Conservation (phyloP, 345 rosid species). For the Syzygium aqueum region DNA sequence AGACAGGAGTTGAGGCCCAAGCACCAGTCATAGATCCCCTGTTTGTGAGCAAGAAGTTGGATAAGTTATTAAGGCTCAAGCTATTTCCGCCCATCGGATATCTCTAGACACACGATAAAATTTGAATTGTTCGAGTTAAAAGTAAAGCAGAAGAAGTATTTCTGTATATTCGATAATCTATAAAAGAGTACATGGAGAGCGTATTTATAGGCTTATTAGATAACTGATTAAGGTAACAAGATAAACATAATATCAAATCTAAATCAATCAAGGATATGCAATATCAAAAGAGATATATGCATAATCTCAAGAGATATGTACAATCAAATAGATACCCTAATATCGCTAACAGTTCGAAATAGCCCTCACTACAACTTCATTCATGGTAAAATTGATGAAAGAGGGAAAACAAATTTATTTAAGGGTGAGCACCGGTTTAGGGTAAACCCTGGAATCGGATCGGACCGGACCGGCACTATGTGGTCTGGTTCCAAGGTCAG, state of each 20-base stretch:
- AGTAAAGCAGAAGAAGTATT: no score
- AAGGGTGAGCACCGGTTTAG: background rate
- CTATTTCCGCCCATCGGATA: background rate
- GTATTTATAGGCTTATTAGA: no score
- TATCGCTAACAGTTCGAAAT: no score
- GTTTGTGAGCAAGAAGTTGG: background rate
- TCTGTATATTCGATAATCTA: no score
- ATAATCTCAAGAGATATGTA: no score
- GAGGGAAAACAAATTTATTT: background rate
- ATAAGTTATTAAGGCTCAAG: background rate
- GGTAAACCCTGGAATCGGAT: background rate
- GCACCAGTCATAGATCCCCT: background rate
- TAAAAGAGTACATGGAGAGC: no score
- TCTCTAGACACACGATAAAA: background rate
- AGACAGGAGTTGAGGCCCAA: background rate
- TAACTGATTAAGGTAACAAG: no score
- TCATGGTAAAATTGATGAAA: background rate
- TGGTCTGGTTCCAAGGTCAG: accelerated
- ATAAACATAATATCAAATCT: no score
- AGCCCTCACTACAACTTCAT: background rate
- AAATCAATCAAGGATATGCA: no score
- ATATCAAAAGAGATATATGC: no score
- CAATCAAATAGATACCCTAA: no score
- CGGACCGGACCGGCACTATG: background rate
- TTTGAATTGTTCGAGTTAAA: background rate